Evolutionary conservation across 2,329 filamentous ascomycete species (phyloP).

Genomic region (Cordyceps tenuipes): DNA sequence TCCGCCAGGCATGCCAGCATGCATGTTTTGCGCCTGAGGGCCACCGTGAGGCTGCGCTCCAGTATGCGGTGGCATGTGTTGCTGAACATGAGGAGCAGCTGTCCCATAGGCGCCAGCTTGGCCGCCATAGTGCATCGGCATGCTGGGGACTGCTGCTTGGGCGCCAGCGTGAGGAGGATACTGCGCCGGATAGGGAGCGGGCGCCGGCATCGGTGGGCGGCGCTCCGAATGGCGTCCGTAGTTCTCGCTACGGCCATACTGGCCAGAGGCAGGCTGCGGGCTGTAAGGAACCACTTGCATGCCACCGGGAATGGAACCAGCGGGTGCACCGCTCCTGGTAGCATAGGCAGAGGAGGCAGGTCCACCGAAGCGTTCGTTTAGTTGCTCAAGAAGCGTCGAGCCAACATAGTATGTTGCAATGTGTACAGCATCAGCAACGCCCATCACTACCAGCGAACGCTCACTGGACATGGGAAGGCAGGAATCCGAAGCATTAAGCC

Average conservation of each 20-base stretch:
- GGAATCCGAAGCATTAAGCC: constrained; percentile 91
- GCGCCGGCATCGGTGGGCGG: constrained; percentile 66
- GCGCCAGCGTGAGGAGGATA: constrained; percentile 55
- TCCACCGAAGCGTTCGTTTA: constrained; percentile 93
- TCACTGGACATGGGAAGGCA: constrained; percentile 92
- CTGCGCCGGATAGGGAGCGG: constrained; percentile 59
- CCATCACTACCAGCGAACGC: constrained; percentile 94
- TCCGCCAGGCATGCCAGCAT: constrained; percentile 46
- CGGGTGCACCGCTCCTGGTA: constrained; percentile 84
- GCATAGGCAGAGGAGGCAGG: constrained; percentile 97
- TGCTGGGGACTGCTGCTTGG: constrained; percentile 49
- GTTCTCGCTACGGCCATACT: constrained; percentile 84
- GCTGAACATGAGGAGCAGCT: constrained; percentile 68
- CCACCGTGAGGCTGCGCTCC: constrained; percentile 50
- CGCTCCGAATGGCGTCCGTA: constrained; percentile 67
- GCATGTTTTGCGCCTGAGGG: constrained; percentile 65
- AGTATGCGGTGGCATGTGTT: constrained; percentile 56
- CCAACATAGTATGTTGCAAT: constrained; percentile 99
- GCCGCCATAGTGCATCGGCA: constrained; percentile 70
- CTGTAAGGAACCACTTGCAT: constrained; percentile 99
- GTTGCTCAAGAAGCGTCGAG: constrained; percentile 93
- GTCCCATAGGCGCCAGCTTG: constrained; percentile 71
- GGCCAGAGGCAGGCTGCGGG: constrained; percentile 84
- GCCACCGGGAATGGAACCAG: constrained; percentile 87
- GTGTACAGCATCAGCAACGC: constrained; percentile 95